These are phyloP conservation scores for Rhodotorula glutinis DNA, from an alignment of 1,284 basidiomycete genomes.

Conservation along the genomic window DNA sequence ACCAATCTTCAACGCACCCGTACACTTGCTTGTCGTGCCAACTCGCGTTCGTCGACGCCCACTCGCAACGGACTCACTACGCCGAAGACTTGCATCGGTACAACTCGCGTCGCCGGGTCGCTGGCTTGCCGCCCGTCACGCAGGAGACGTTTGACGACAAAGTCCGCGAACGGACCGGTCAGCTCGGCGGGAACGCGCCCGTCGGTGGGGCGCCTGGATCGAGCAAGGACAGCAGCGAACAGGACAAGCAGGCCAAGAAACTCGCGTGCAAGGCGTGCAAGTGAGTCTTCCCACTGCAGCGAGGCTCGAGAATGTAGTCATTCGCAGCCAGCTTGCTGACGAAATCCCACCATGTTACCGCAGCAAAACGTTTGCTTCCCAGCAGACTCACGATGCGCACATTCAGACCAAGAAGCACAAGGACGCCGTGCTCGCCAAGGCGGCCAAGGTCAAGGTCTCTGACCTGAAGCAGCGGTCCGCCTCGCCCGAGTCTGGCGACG, in stretches of 20 bases:
- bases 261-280: conserved; percentile 75
- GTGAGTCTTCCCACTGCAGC: too few species aligned
- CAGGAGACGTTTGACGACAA: conserved; percentile 81
- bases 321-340: too few species aligned
- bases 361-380: conserved; percentile 85
- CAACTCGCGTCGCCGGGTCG: conserved; percentile 96
- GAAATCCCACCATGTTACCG: too few species aligned
- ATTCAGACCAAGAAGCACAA: conserved; percentile 86
- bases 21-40: conserved; percentile 92
- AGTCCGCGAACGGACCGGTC: conserved; percentile 51
- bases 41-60: conserved; percentile 79
- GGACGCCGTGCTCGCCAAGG: conserved; percentile 64
- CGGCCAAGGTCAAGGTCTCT: conserved; percentile 33
- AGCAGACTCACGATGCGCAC: conserved; percentile 86
- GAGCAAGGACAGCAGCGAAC: neutral
- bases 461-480: conserved; percentile 11
- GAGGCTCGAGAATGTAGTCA: too few species aligned
- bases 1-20: conserved; percentile 33
- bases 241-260: conserved; percentile 52
- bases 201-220: neutral
- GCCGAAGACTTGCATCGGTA: conserved; percentile 92
- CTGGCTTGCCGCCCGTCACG: conserved; percentile 81
- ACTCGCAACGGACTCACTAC: conserved; percentile 88
- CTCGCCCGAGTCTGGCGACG: conserved; percentile 7
- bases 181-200: neutral